Evolutionary conservation across 306 rosid genomes (phyloP).

Genomic region (Vigna radiata): DNA sequence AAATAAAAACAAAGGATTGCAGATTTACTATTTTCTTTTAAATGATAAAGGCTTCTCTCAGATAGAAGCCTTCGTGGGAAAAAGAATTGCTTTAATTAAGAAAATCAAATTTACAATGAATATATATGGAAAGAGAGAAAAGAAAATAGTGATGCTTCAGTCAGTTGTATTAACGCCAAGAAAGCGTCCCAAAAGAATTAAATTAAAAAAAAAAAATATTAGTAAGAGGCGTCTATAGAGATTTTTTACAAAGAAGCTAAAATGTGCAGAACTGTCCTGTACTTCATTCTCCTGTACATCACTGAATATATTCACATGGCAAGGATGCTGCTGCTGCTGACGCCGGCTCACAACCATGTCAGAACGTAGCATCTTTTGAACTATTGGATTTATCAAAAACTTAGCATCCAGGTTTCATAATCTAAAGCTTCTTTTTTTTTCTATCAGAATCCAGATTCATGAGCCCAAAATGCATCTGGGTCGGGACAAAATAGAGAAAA

Average conservation of each 20-base stretch:
- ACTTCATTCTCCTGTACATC: conserved; percentile 56
- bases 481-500: conserved; percentile 85
- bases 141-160: not conserved
- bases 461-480: conserved; percentile 96
- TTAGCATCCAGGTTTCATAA: conserved; percentile 34
- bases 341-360: conserved; percentile 21
- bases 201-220: conserved; percentile 21
- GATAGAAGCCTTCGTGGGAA: no score
- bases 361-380: conserved; percentile 38
- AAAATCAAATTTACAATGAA: no score
- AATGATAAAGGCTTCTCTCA: no score
- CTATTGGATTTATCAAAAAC: conserved; percentile 36
- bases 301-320: conserved; percentile 60
- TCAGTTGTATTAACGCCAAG: not conserved
- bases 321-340: conserved; percentile 30
- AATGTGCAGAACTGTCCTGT: conserved; percentile 56
- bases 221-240: conserved; percentile 4
- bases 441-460: conserved; percentile 66
- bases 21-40: no score
- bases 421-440: conserved; percentile 33
- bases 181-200: not conserved
- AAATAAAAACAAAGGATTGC: no score
- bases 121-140: no score
- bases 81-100: no score
- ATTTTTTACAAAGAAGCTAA: conserved; percentile 47